phyloP scores from a whole-genome alignment of 169 alveolate species.

The Eimeria necatrix region DNA sequence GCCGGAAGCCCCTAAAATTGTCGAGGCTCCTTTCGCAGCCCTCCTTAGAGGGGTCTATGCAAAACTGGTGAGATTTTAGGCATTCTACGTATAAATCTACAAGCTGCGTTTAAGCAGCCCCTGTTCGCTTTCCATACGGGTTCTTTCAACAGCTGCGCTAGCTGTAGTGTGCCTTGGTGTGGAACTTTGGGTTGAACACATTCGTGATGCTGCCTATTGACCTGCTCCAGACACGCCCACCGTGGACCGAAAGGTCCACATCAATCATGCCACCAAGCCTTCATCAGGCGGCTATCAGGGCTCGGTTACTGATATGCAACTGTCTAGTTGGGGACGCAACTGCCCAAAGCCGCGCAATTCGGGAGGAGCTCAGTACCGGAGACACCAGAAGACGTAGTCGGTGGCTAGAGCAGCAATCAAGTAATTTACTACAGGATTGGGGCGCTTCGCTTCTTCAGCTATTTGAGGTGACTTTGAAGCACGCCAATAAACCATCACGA shows the following conservation, averaged over 20 bases:
- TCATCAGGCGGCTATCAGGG: constrained; percentile 57
- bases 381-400: constrained; percentile 51
- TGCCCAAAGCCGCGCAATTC: constrained; percentile 49
- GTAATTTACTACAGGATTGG: constrained; percentile 45
- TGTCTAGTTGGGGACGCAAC: constrained; percentile 65
- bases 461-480: constrained; percentile 32
- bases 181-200: neutral
- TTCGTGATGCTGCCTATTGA: neutral
- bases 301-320: constrained; percentile 57
- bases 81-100: neutral
- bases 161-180: neutral
- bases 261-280: constrained; percentile 52
- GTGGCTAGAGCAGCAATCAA: constrained; percentile 15
- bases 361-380: constrained; percentile 55
- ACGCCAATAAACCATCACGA: neutral
- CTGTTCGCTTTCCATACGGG: neutral
- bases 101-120: neutral
- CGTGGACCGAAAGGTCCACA: neutral
- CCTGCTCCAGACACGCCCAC: constrained; percentile 29
- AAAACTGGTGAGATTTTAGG: neutral
- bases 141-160: neutral
- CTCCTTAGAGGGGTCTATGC: constrained; percentile 47
- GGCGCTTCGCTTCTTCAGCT: constrained; percentile 61
- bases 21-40: constrained; percentile 44
- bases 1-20: neutral